Evolutionary conservation across 345 rosid species (phyloP).

Genomic region (Camelina hispida): DNA sequence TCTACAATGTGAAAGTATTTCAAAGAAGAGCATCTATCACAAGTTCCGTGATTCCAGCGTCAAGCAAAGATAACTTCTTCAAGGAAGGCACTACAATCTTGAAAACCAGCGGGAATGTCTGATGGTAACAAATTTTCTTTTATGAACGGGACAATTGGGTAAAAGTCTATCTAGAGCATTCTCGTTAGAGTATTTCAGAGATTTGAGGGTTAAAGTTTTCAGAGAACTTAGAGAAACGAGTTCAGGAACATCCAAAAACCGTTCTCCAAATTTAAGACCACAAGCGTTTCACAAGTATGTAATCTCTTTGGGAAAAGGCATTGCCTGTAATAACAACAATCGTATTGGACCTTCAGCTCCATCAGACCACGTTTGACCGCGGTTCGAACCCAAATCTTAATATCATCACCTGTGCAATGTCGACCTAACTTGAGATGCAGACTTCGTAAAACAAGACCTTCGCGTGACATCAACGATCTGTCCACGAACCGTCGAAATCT

Average conservation of each 20-base stretch:
- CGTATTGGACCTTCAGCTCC: slow-evolving; percentile 9
- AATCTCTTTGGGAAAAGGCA: background rate
- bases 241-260: slow-evolving; percentile 17
- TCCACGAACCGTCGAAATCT: slow-evolving; percentile 1
- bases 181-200: background rate
- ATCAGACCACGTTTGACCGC: slow-evolving; percentile 22
- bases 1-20: slow-evolving; percentile 24
- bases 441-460: slow-evolving; percentile 11
- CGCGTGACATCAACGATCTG: slow-evolving; percentile 17
- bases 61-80: slow-evolving; percentile 18
- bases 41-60: background rate
- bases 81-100: slow-evolving; percentile 22
- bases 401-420: background rate
- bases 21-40: slow-evolving; percentile 20
- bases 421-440: background rate
- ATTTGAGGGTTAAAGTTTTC: slow-evolving; percentile 21
- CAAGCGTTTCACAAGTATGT: slow-evolving; percentile 29
- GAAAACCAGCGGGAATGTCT: background rate
- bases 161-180: slow-evolving; percentile 9
- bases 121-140: background rate
- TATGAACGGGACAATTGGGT: slow-evolving; percentile 30
- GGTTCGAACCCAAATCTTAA: slow-evolving; percentile 6
- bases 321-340: too few relatives aligned
- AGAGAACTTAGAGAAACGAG: slow-evolving; percentile 26
- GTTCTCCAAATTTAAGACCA: slow-evolving; percentile 1